phyloP scores from a whole-genome alignment of 495 filamentous ascomycete genomes.

The Rhypophila decipiens region DNA sequence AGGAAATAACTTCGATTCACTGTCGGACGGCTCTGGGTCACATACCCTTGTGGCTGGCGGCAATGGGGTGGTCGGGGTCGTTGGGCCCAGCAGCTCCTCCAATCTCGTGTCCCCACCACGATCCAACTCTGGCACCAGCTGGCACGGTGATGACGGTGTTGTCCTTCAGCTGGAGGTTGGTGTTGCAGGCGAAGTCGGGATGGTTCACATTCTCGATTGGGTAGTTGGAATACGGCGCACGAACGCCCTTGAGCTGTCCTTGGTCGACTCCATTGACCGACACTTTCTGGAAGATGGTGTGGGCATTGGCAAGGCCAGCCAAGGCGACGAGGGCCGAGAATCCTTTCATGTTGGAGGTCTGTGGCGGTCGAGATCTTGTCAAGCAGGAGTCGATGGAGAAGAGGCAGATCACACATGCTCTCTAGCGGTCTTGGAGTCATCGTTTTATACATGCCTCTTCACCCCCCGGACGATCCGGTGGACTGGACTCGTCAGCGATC shows the following conservation, averaged over 20 bases:
- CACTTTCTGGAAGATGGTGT: conserved; percentile 47
- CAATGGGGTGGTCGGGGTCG: conserved; percentile 27
- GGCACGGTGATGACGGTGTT: conserved; percentile 42
- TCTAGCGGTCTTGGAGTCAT: too few species aligned
- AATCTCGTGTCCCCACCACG: conserved; percentile 44
- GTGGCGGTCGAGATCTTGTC: neutral
- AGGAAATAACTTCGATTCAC: neutral
- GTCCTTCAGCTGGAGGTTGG: conserved; percentile 22
- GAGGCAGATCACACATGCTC: neutral
- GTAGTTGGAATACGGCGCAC: conserved; percentile 36
- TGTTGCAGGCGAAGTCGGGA: conserved; percentile 35
- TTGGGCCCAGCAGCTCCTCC: conserved; percentile 42
- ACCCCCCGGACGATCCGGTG: neutral
- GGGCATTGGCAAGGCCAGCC: conserved; percentile 30
- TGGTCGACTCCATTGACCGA: conserved; percentile 45
- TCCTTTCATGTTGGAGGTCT: conserved; percentile 35
- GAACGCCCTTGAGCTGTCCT: conserved; percentile 29
- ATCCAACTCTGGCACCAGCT: conserved; percentile 39
- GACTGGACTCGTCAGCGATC: neutral
- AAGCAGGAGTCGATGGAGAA: neutral
- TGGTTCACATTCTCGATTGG: conserved; percentile 37
- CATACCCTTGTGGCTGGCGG: conserved; percentile 36
- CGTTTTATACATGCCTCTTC: neutral
- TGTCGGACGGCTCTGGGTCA: neutral
- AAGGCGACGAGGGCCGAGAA: conserved; percentile 22